Base-by-base conservation (phyloP, 768 basidiomycete species). In the Leccinum fibrillosum region DNA sequence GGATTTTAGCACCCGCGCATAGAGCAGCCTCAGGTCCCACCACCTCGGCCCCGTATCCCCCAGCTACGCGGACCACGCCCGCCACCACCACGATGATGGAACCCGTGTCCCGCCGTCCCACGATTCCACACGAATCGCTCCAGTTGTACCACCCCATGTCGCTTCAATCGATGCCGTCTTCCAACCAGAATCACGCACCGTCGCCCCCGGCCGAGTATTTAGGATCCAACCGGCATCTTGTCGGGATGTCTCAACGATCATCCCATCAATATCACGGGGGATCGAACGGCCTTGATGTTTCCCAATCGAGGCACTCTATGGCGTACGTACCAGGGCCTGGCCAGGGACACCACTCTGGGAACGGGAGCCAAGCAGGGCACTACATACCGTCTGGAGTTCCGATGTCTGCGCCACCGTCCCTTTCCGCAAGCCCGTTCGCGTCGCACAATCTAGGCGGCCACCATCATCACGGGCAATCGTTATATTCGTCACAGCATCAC, bases 101-200 rank as follows among this genome's bases (percentile, higher is more conserved):
- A 52, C 67, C 74, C 56, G 71, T 78, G 47, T 77, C 76, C 39
- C 82, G 89, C 30, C 82, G 89, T 23, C 77, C 86, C 2, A 83
- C 87, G 2, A 83, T 90, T 75, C 85, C 88, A 19, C 73, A 86
- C 21, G 89, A 90, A 63, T 78, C 81, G 59, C 75, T 91, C 26
- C 87, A 89, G 66, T 78, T 92, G 42, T 91, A 89, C 69, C 87
- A 88, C 64, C 89, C 90, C 12, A 85, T 90, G 82, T 84, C 86
- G 8, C 80, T 90, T 23, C 88, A 89, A 69, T 84, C 85, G 64
- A 53, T 74, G 58, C 66, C 75, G 1, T 49, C 64, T 0, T 57
- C 70, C 0, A 68, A 69, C 52, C 74, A 70, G 60, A 68, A 56
- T n/a, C 75, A 76, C 57, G 68, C 74, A 28, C 64, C 66, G 19